phyloP scores from a whole-genome alignment of 1,284 basidiomycete species.

The Schizopora paradoxa region DNA sequence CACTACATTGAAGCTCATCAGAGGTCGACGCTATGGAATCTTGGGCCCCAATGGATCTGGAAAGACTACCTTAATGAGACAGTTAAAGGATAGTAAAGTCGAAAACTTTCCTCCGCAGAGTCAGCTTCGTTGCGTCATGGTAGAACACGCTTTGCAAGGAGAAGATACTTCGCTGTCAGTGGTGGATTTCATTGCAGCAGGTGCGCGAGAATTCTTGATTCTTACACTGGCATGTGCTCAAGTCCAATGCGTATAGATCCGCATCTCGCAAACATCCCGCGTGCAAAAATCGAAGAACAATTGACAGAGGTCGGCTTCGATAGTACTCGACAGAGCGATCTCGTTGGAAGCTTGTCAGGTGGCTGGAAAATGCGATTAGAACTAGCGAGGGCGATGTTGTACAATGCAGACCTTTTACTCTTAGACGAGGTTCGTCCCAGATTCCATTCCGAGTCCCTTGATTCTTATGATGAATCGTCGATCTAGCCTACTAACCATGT shows the following conservation, averaged over 20 bases:
- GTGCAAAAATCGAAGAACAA: slow-evolving; percentile 71
- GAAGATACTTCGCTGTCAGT: slow-evolving; percentile 81
- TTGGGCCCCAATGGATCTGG: slow-evolving; percentile 95
- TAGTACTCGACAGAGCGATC: slow-evolving; percentile 77
- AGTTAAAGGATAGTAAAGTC: slow-evolving; percentile 90
- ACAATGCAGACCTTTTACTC: slow-evolving; percentile 90
- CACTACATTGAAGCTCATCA: slow-evolving; percentile 85
- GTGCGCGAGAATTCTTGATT: slow-evolving; percentile 36
- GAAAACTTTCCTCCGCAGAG: slow-evolving; percentile 94
- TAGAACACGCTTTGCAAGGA: slow-evolving; percentile 92
- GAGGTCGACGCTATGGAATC: slow-evolving; percentile 92
- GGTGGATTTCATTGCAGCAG: slow-evolving; percentile 84
- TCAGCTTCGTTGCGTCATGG: slow-evolving; percentile 87
- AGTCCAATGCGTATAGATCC: slow-evolving; percentile 40
- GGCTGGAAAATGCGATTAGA: slow-evolving; percentile 99
- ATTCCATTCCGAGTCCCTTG: slow-evolving; percentile 11
- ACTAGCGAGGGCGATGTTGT: slow-evolving; percentile 91
- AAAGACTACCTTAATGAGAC: slow-evolving; percentile 95
- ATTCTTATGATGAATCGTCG: slow-evolving; percentile 9
- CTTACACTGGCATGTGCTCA: neutral
- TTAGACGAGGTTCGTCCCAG: slow-evolving; percentile 69
- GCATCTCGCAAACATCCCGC: slow-evolving; percentile 51
- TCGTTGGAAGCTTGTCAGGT: slow-evolving; percentile 89
- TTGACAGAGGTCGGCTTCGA: slow-evolving; percentile 89
- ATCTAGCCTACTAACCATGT: slow-evolving; percentile 88